Conservation (phyloP, 768 basidiomycete species). For the Symmetrospora coprosmae region DNA sequence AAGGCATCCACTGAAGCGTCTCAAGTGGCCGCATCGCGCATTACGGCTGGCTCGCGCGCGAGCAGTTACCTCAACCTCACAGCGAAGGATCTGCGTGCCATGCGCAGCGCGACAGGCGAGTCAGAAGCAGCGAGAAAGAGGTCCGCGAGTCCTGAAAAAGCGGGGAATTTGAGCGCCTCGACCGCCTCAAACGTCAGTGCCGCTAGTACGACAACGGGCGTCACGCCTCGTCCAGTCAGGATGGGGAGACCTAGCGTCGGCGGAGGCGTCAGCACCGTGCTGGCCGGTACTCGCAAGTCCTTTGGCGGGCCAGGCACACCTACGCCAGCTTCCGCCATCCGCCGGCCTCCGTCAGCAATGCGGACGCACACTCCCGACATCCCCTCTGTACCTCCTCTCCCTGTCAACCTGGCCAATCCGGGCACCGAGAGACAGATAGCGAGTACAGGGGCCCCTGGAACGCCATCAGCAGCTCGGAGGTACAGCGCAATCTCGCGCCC, state of each 20-base stretch:
- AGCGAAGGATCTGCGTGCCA: conserved; percentile 56
- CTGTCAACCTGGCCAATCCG: background rate
- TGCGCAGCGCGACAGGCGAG: too few relatives aligned
- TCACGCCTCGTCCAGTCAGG: conserved; percentile 12
- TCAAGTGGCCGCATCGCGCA: conserved; percentile 35
- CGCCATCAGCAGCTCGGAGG: background rate
- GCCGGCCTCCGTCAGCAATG: conserved; percentile 10
- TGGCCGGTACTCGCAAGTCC: conserved; percentile 11
- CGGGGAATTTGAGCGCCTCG: too few relatives aligned
- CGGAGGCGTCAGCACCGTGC: background rate
- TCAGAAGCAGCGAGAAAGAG: too few relatives aligned
- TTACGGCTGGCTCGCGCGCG: conserved; percentile 71
- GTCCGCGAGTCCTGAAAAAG: too few relatives aligned
- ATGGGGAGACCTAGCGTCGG: conserved; percentile 3
- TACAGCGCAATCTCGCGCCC: conserved; percentile 9
- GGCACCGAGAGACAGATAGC: too few relatives aligned
- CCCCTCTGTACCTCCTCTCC: conserved; percentile 10
- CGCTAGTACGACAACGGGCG: too few relatives aligned
- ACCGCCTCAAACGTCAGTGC: background rate
- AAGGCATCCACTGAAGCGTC: conserved; percentile 5
- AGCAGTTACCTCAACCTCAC: conserved; percentile 73
- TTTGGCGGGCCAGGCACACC: conserved; percentile 13
- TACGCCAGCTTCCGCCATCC: conserved; percentile 6
- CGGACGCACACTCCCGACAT: conserved; percentile 5
- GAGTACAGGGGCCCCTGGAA: background rate